A percentile compares a stretch with the other conserved stretches of the same genome.
phyloP scores from a whole-genome alignment of 2,329 filamentous ascomycete genomes.

The Hymenoscyphus linearis region DNA sequence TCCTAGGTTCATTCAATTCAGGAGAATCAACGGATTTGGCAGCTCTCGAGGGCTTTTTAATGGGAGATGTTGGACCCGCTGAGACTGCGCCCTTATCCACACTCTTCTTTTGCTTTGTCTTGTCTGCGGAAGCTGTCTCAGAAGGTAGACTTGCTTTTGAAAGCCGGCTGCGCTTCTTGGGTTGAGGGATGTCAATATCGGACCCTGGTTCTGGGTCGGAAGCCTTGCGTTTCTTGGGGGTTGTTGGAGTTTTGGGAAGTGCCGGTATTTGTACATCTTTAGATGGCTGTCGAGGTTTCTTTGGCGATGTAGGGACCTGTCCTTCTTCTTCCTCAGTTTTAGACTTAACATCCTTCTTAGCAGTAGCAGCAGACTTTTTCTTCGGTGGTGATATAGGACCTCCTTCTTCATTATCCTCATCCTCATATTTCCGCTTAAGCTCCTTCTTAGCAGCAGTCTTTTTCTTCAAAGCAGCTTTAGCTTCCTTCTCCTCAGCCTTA shows the following conservation, averaged over 20 bases:
- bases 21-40: too few relatives aligned
- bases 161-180: background rate
- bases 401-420: background rate
- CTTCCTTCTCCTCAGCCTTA: background rate
- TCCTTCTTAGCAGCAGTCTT: background rate
- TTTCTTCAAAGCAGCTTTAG: background rate
- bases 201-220: background rate
- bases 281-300: background rate
- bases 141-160: background rate
- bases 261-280: background rate
- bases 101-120: background rate
- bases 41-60: too few relatives aligned
- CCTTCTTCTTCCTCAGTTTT: too few relatives aligned
- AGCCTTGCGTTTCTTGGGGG: background rate
- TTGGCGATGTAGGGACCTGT: background rate
- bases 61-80: too few relatives aligned
- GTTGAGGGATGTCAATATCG: background rate
- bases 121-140: background rate
- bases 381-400: too few relatives aligned
- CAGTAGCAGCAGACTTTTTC: too few relatives aligned
- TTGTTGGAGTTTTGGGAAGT: background rate
- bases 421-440: background rate
- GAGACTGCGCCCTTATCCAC: too few relatives aligned
- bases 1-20: too few relatives aligned
- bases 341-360: too few relatives aligned